phyloP scores from a whole-genome alignment of 129 eudicot species.

The Mikania micrantha region DNA sequence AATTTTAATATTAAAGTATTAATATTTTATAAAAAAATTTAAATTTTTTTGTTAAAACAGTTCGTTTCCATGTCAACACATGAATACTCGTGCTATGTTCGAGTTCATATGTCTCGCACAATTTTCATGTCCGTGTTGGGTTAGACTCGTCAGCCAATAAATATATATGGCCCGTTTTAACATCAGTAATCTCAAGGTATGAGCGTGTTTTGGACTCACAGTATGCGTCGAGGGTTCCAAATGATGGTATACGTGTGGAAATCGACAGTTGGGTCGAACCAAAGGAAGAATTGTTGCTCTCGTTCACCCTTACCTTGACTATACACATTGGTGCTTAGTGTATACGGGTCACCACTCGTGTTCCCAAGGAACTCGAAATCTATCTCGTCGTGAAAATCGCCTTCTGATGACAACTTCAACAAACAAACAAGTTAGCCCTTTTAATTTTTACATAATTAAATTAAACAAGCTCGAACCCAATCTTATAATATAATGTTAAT shows the following conservation, averaged over 20 bases:
- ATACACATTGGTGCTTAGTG: conserved; percentile 59
- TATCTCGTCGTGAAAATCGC: conserved; percentile 51
- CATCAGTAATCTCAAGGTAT: too few relatives aligned
- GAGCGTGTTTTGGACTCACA: conserved; percentile 35
- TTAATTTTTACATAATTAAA: not conserved
- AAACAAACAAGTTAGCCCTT: not conserved
- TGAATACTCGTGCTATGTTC: too few relatives aligned
- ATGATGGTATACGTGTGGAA: conserved; percentile 49
- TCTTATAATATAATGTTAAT: too few relatives aligned
- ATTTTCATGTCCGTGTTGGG: too few relatives aligned
- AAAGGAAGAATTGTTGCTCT: conserved; percentile 55
- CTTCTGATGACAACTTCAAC: conserved; percentile 53
- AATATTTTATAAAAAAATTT: too few relatives aligned
- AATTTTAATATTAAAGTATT: too few relatives aligned
- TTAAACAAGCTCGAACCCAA: too few relatives aligned
- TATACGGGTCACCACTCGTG: conserved; percentile 54
- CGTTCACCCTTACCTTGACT: conserved; percentile 51
- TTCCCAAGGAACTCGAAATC: conserved; percentile 66
- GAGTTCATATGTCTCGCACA: too few relatives aligned
- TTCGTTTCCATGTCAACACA: too few relatives aligned
- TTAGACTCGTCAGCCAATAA: too few relatives aligned
- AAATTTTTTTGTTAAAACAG: too few relatives aligned
- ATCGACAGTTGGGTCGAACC: conserved; percentile 70
- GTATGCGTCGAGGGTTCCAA: conserved; percentile 58
- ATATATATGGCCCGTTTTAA: too few relatives aligned